Evolutionary conservation across 2,329 filamentous ascomycete species (phyloP).

Genomic region (Colletotrichum lindemuthianum): DNA sequence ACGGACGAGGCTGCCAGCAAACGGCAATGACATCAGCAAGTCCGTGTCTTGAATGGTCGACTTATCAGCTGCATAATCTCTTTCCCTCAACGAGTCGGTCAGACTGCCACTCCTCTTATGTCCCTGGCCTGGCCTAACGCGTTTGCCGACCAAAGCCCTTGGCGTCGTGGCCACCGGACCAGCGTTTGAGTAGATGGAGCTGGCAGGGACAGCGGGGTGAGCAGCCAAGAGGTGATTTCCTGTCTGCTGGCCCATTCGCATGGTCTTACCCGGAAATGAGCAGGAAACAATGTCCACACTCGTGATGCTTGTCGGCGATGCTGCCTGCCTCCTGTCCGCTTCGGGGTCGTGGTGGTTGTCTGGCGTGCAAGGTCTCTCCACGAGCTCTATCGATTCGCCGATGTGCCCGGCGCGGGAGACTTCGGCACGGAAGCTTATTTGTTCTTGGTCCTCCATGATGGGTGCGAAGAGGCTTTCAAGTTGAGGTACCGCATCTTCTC

Average conservation of each 20-base stretch:
- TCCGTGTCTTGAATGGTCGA: conserved; percentile 63
- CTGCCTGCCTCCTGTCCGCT: conserved; percentile 48
- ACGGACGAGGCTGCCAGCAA: conserved; percentile 85
- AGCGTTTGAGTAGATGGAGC: conserved; percentile 55
- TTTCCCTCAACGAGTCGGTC: conserved; percentile 77
- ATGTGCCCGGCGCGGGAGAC: conserved; percentile 58
- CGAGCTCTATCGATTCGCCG: conserved; percentile 56
- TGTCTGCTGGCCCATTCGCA: conserved; percentile 48
- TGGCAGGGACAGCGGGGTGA: conserved; percentile 64
- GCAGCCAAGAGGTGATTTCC: conserved; percentile 57
- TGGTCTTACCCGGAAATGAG: conserved; percentile 67
- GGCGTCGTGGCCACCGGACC: conserved; percentile 68
- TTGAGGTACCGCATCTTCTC: conserved; percentile 54
- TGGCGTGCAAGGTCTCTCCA: conserved; percentile 59
- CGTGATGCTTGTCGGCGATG: conserved; percentile 66
- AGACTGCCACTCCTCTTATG: conserved; percentile 91
- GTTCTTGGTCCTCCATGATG: conserved; percentile 39
- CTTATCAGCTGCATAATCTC: conserved; percentile 67
- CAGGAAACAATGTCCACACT: conserved; percentile 72
- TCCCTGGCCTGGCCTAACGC: conserved; percentile 63
- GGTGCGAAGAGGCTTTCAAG: conserved; percentile 53
- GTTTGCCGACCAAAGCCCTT: conserved; percentile 66
- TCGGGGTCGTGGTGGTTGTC: conserved; percentile 46
- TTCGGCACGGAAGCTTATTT: conserved; percentile 57
- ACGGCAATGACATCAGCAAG: conserved; percentile 70